phyloP scores from a whole-genome alignment of 2,329 filamentous ascomycete species.

The Immersiporthe knoxdaviesiana region DNA sequence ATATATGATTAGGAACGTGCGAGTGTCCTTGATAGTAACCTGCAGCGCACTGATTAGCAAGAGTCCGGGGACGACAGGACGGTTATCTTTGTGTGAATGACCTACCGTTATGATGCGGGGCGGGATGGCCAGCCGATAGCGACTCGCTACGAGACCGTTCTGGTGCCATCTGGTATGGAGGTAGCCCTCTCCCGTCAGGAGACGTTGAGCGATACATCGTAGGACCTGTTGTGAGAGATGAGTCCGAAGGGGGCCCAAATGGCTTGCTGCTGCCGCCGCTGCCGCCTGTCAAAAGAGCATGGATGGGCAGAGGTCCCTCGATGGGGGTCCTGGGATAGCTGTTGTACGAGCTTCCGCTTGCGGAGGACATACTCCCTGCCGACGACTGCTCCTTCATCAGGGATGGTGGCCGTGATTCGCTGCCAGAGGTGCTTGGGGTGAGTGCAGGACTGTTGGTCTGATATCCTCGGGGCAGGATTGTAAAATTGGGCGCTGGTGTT shows the following conservation, averaged over 20 bases:
- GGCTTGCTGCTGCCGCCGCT: constrained; percentile 30
- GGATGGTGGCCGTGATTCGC: constrained; percentile 43
- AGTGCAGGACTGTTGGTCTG: constrained; percentile 35
- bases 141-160: constrained; percentile 24
- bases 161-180: constrained; percentile 10
- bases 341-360: constrained; percentile 41
- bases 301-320: constrained; percentile 58
- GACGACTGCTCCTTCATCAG: constrained; percentile 53
- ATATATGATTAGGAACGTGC: not conserved
- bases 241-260: constrained; percentile 24
- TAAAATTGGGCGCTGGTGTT: not conserved
- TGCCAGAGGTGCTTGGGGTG: constrained; percentile 35
- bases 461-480: constrained; percentile 29
- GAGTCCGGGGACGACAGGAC: too few relatives aligned
- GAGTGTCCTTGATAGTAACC: constrained; percentile 32
- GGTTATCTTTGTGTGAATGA: too few relatives aligned
- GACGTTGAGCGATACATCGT: constrained; percentile 24
- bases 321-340: constrained; percentile 50
- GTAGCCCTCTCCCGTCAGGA: constrained; percentile 27
- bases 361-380: constrained; percentile 46
- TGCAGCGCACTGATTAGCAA: constrained; percentile 22
- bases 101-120: constrained; percentile 30
- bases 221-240: constrained; percentile 15
- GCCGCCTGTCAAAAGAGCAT: constrained; percentile 48
- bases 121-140: constrained; percentile 5